These are phyloP conservation scores for Berberis vulgaris DNA, from an alignment of 164 flowering plant genomes.

Conservation along the genomic window DNA sequence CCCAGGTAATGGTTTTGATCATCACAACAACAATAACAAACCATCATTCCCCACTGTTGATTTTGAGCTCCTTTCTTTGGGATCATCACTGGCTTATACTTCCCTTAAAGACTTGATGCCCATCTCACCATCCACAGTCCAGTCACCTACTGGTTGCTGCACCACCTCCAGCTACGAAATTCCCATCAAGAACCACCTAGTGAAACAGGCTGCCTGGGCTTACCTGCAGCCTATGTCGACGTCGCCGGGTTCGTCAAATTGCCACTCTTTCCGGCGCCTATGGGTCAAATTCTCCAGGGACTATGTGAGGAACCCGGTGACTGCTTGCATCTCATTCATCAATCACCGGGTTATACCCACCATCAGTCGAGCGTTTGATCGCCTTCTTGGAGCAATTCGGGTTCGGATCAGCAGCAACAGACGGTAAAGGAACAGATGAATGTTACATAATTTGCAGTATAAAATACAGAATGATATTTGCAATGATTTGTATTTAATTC, in stretches of 20 bases:
- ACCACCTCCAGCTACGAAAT: conserved; percentile 35
- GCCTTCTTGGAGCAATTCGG: conserved; percentile 23
- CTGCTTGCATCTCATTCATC: conserved; percentile 23
- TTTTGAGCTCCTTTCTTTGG: conserved; percentile 32
- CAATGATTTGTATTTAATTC: not conserved
- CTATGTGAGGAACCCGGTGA: conserved; percentile 10
- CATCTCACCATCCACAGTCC: conserved; percentile 7
- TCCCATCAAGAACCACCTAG: conserved; percentile 71
- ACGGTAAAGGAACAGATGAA: not conserved
- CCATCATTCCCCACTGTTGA: conserved; percentile 17
- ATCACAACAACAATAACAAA: conserved; percentile 6
- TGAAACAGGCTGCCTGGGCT: conserved; percentile 94
- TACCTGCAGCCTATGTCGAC: conserved; percentile 81
- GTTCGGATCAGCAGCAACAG: conserved; percentile 3
- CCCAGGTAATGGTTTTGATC: not conserved
- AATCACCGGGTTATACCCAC: conserved; percentile 13
- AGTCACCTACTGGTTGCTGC: conserved; percentile 27
- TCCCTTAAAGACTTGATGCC: conserved; percentile 55
- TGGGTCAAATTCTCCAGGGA: conserved; percentile 23
- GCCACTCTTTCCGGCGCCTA: conserved; percentile 26
- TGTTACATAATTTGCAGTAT: too few species aligned
- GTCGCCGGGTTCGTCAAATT: conserved; percentile 35
- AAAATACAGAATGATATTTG: not conserved
- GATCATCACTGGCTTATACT: conserved; percentile 29
- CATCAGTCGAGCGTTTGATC: conserved; percentile 21